Evolutionary conservation across 176 grass and related monocot genomes (phyloP).

Genomic region (Thalia dealbata): DNA sequence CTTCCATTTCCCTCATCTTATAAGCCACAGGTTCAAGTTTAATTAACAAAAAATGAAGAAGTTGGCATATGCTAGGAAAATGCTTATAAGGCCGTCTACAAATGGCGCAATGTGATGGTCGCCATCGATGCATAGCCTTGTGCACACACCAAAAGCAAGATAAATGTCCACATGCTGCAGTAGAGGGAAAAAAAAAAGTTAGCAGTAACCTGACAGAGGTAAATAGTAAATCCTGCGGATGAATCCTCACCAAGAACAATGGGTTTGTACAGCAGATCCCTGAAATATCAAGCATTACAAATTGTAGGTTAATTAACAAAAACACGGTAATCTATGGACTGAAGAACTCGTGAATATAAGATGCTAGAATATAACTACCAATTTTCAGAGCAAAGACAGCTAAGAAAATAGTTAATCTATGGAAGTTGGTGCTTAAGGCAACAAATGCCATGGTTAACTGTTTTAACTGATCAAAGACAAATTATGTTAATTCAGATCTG

Average conservation of each 20-base stretch:
- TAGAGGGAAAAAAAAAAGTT: neutral
- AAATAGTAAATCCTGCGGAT: slow-evolving; percentile 5
- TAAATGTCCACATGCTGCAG: slow-evolving; percentile 87
- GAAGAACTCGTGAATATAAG: neutral
- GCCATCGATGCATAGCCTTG: slow-evolving; percentile 35
- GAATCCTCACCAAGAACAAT: slow-evolving; percentile 68
- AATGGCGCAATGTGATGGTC: slow-evolving; percentile 51
- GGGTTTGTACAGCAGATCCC: slow-evolving; percentile 93
- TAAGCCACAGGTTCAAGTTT: slow-evolving; percentile 75
- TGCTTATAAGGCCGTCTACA: slow-evolving; percentile 69
- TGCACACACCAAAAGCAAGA: slow-evolving; percentile 91
- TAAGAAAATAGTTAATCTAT: too few species aligned
- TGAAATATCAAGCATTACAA: slow-evolving; percentile 22
- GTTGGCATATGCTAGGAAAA: slow-evolving; percentile 74
- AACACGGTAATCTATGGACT: neutral
- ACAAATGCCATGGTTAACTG: too few species aligned
- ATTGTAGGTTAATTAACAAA: neutral
- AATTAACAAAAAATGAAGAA: slow-evolving; percentile 69
- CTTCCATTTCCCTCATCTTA: slow-evolving; percentile 63
- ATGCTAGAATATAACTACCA: neutral
- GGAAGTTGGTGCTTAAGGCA: too few species aligned
- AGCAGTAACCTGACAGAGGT: neutral
- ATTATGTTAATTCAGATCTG: neutral
- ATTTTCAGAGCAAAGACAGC: neutral
- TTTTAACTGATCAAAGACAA: neutral